phyloP scores from a whole-genome alignment of 2,329 filamentous ascomycete species.

The Alternaria sp. region DNA sequence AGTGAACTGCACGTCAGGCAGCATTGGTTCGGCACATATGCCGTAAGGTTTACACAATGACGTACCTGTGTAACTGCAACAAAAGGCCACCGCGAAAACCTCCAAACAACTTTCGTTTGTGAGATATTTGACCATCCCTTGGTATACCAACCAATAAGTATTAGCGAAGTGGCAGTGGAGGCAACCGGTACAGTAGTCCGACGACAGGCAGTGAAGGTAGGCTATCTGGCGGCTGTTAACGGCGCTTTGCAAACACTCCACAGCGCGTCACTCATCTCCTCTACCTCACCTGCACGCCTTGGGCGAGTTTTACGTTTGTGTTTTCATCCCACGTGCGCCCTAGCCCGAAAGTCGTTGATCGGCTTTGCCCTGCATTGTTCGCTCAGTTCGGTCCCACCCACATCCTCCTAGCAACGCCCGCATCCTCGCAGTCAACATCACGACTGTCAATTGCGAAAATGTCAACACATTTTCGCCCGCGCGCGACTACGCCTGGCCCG shows the following conservation, averaged over 20 bases:
- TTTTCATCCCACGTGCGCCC: background rate
- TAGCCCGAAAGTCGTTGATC: background rate
- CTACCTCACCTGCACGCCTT: background rate
- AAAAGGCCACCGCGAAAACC: background rate
- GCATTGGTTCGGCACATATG: background rate
- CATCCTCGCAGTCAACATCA: background rate
- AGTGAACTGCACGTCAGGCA: background rate
- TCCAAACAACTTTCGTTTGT: background rate
- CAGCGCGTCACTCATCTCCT: background rate
- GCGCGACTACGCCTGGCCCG: conserved; percentile 19
- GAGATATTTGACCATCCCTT: accelerated
- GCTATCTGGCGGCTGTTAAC: background rate
- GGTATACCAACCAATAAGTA: background rate
- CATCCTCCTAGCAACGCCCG: background rate
- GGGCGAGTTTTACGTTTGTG: background rate
- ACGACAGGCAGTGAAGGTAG: background rate
- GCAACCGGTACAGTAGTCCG: background rate
- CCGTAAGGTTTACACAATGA: background rate
- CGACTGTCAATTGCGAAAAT: background rate
- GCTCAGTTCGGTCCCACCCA: background rate
- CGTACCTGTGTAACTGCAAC: conserved; percentile 1
- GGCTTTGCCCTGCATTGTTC: background rate
- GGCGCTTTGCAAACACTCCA: background rate
- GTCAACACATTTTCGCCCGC: conserved; percentile 8
- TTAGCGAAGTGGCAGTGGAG: background rate